Evolutionary conservation across 495 filamentous ascomycete species (phyloP), one percentile per base, ranked within the genome.

Genomic region (Parachaetomium inaequale): DNA sequence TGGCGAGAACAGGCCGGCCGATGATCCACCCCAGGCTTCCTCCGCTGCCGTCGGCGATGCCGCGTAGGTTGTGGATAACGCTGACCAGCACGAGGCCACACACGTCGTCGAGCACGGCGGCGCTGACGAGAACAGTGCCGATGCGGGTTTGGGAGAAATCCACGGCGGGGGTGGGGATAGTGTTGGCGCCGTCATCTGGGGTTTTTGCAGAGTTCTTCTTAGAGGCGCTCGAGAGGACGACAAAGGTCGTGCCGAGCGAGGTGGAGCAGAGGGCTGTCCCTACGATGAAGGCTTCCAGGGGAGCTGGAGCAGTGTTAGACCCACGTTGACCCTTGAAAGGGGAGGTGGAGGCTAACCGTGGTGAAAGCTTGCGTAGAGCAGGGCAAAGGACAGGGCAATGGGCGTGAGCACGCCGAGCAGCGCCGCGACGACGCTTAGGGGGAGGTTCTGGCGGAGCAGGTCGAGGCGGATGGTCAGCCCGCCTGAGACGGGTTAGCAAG

Each of bases 91-190:
- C 82, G n/a, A 94, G 73, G 0, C 90, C 90, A 17, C 89, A 80
- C 2, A 94, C 88, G 75, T 93, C 91, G 72, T 94, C 91, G 66
- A 96, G 80, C 81, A 94, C 88, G 21, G 89, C 91, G 4, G 88
- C 89, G 58, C 83, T 85, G 11, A 81, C 80, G 0, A 91, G 81
- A 0, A 94, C 86, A 0, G 82, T 81, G 0, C 90, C 91, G 2
- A 93, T 72, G 4, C 88, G 79, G 2, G 87, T 90, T 4, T 77
- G 70, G 23, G 78, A 76, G 14, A 88, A 74, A 21, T 75, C 75
- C 8, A 42, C 40, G 88, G 0, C 91, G 69, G 4, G 86, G 88
- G 0, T 87, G 79, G 2, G 85, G 89, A 3, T 76, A 67, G 19
- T 76, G 75, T 11, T 88, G 72, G 47, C 4, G 7, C 31, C 4